Conservation (phyloP, 805 yeast species). For the Komagataella pseudopastoris region DNA sequence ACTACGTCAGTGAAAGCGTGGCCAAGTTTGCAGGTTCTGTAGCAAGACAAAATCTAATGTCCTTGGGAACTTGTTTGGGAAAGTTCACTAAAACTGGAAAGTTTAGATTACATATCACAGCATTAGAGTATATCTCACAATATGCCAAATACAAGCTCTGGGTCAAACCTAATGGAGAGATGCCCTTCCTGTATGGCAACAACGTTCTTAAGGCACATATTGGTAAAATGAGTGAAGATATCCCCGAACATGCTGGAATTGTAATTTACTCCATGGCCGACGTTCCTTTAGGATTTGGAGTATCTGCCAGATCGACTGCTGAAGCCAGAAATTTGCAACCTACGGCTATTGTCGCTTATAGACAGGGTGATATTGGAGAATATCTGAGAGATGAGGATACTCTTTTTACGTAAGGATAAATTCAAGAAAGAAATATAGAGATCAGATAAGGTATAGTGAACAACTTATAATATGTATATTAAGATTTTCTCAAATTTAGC, state of each 20-base stretch:
- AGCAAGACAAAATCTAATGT: conserved; percentile 81
- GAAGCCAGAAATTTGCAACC: conserved; percentile 87
- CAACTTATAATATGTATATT: conserved; percentile 6
- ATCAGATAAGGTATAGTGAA: not conserved
- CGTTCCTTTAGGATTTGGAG: conserved; percentile 91
- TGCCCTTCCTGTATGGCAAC: conserved; percentile 96
- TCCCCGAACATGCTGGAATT: conserved; percentile 96
- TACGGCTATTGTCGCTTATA: conserved; percentile 85
- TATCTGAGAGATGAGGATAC: conserved; percentile 97
- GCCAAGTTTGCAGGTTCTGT: conserved; percentile 85
- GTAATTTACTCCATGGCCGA: conserved; percentile 86
- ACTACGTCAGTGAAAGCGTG: conserved; percentile 73
- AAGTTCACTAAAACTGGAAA: conserved; percentile 97
- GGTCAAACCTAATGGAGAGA: conserved; percentile 96
- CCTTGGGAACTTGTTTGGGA: conserved; percentile 87
- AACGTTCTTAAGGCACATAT: conserved; percentile 93
- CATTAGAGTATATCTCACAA: conserved; percentile 69
- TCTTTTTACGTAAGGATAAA: conserved; percentile 50
- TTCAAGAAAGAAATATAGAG: not conserved
- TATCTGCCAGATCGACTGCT: conserved; percentile 79
- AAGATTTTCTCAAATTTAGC: conserved; percentile 1
- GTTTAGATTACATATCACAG: conserved; percentile 89
- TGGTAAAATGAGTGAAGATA: conserved; percentile 94
- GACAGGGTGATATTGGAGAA: conserved; percentile 97
- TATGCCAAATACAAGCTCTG: conserved; percentile 89